Conservation (phyloP, 2,329 filamentous ascomycete species). For the Pseudogymnoascus sp. region DNA sequence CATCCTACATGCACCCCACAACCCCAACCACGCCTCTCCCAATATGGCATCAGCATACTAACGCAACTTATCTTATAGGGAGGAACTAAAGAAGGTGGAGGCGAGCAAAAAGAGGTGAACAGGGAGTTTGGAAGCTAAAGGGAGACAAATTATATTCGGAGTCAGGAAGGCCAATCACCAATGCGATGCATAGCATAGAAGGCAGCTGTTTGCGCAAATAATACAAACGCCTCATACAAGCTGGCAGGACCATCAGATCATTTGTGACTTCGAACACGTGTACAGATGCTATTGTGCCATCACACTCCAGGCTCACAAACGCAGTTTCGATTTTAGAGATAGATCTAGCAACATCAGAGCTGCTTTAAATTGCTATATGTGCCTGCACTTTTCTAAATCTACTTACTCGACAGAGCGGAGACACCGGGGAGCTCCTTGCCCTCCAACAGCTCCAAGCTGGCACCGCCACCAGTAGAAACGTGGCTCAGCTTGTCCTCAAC, state of each 20-base stretch:
- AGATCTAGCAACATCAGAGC: slow-evolving; percentile 9
- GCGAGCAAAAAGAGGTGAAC: slow-evolving; percentile 56
- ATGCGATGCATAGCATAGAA: slow-evolving; percentile 7
- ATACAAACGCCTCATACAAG: slow-evolving; percentile 7
- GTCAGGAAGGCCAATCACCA: slow-evolving; percentile 6
- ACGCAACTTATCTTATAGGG: slow-evolving; percentile 41
- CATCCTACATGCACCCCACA: background rate
- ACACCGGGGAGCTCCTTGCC: slow-evolving; percentile 97
- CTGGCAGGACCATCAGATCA: background rate
- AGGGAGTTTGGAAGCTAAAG: slow-evolving; percentile 23
- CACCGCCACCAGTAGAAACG: slow-evolving; percentile 94
- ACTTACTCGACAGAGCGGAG: slow-evolving; percentile 75
- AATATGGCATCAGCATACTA: background rate
- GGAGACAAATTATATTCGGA: slow-evolving; percentile 9
- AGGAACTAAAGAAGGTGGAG: slow-evolving; percentile 93
- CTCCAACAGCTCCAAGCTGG: slow-evolving; percentile 91
- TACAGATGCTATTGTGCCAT: background rate
- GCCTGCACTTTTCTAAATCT: slow-evolving; percentile 26
- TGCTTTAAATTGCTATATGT: slow-evolving; percentile 3
- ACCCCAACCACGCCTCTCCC: background rate
- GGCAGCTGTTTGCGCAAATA: slow-evolving; percentile 8
- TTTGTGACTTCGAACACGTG: slow-evolving; percentile 1
- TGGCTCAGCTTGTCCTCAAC: slow-evolving; percentile 97
- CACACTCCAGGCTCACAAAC: background rate
- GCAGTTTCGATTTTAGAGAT: background rate